Evolutionary conservation across 805 yeast genomes (phyloP), one percentile per base, ranked within the genome.

Genomic region (Candida silvicultrix): DNA sequence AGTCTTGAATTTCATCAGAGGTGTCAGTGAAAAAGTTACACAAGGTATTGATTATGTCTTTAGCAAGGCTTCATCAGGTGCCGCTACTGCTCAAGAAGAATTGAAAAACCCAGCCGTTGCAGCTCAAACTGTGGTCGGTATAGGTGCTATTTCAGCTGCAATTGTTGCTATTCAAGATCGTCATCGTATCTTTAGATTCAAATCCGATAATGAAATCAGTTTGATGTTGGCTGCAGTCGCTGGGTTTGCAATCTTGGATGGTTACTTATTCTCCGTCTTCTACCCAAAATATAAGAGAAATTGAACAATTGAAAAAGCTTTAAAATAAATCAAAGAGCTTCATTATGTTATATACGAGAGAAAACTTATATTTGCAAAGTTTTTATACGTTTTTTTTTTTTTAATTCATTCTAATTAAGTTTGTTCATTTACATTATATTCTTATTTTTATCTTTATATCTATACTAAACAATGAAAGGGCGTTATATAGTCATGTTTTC

Each of bases 21-120:
- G 32, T 19, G 44, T 56, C 19, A 55, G 53, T 38, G 55, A 49
- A 5, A 51, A 53, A 31, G 32, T 60, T 34, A 54, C 58, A 3
- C 40, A 48, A n/a, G 57, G 59, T 7, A 49, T 55, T 16, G 47
- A 49, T 23, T 57, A 55, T 29, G 49, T 54, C 16, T 44, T 44
- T 12, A 49, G 55, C 18, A 41, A 60, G 23, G 49, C 62, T 7
- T 45, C 51, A 20, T 41, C 54, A 15, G 57, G 62, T 16, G 44
- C 54, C 21, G 49, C 45, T 15, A 47, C 52, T 20, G 56, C 67
- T 22, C 39, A 48, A 25, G 60, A 60, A 31, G 85, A 80, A 59
- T 67, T 81, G 51, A 70, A 78, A 56, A 80, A 81, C 66, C 87
- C 87, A 0, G 83, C 76, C 4, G 83, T 81, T 40, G 64, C 75